phyloP scores from a whole-genome alignment of 106 monocot genomes.

The Allium sativum region DNA sequence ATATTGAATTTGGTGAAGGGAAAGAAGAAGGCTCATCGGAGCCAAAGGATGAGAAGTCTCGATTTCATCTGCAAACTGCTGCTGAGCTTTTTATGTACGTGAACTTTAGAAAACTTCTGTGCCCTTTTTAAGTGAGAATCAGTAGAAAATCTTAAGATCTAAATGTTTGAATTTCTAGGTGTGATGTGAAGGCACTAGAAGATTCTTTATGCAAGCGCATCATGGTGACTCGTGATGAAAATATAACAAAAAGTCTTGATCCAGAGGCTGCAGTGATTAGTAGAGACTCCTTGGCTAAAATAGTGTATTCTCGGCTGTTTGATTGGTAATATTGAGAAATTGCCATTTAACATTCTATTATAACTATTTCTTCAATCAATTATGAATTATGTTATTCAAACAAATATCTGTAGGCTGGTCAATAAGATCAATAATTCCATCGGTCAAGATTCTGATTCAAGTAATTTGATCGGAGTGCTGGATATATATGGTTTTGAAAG shows the following conservation, averaged over 20 bases:
- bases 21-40: conserved; percentile 39
- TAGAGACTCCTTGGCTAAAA: conserved; percentile 51
- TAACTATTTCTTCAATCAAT: too few relatives aligned
- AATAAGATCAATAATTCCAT: conserved; percentile 47
- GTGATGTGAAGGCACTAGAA: conserved; percentile 42
- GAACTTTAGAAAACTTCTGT: not conserved
- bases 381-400: not conserved
- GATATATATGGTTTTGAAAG: conserved; percentile 67
- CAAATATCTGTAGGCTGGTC: conserved; percentile 32
- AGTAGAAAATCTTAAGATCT: not conserved
- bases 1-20: conserved; percentile 48
- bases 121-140: not conserved
- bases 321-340: conserved; percentile 29
- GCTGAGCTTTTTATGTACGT: conserved; percentile 49
- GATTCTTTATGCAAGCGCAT: conserved; percentile 47
- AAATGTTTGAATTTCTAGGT: conserved; percentile 18
- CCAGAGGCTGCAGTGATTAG: conserved; percentile 32
- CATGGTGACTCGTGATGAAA: conserved; percentile 48
- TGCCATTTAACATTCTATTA: not conserved
- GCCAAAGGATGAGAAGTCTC: conserved; percentile 44
- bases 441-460: conserved; percentile 50
- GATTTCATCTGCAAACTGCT: conserved; percentile 42
- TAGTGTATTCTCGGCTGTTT: conserved; percentile 47
- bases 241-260: conserved; percentile 38
- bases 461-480: conserved; percentile 37